Conservation (phyloP, 345 rosid species). For the Brassica juncea region DNA sequence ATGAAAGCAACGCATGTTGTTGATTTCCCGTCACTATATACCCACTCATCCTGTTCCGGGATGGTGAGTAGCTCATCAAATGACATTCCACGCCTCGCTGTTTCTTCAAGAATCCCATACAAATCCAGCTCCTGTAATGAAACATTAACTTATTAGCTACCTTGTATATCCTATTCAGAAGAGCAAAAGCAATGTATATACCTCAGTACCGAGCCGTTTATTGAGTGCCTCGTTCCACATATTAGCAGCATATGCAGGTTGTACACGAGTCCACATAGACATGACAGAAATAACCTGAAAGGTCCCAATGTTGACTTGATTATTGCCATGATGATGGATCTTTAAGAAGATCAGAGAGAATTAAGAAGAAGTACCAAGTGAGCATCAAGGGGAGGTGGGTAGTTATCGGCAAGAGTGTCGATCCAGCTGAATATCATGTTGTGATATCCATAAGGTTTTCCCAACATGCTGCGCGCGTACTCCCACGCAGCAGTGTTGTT, state of each 20-base stretch:
- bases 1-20: conserved; percentile 94
- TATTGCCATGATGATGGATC: not conserved
- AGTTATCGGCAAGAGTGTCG: conserved; percentile 85
- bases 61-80: conserved; percentile 85
- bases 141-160: conserved; percentile 2
- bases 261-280: conserved; percentile 97
- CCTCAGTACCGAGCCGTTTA: conserved; percentile 94
- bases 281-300: conserved; percentile 96
- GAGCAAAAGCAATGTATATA: conserved; percentile 22
- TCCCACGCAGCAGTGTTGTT: conserved; percentile 96
- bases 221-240: conserved; percentile 99
- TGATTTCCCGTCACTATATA: conserved; percentile 93
- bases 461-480: conserved; percentile 87
- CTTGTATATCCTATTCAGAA: not conserved
- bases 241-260: conserved; percentile 96
- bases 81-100: conserved; percentile 74
- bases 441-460: conserved; percentile 99
- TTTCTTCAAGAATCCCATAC: conserved; percentile 70
- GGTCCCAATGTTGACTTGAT: not conserved
- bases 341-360: not conserved
- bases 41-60: conserved; percentile 95
- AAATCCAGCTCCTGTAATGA: conserved; percentile 69
- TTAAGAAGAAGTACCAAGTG: conserved; percentile 69
- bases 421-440: conserved; percentile 99
- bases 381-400: conserved; percentile 99